These are phyloP conservation scores for Podochytrium sp. DNA, from an alignment of 192 early-diverging fungal genomes.

Conservation along the genomic window DNA sequence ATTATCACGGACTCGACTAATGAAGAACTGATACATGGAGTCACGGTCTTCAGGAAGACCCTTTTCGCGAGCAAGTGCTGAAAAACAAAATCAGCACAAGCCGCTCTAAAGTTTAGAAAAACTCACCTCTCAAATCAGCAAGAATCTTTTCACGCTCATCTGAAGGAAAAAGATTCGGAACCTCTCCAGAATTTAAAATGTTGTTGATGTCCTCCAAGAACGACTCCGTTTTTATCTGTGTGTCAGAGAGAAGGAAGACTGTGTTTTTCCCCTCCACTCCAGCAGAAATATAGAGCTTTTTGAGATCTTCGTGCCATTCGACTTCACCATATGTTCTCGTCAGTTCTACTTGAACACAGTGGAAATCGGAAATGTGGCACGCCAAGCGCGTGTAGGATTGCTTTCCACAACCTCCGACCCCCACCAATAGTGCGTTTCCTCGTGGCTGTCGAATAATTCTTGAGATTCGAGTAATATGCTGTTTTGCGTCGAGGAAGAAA, in stretches of 20 bases:
- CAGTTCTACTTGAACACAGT: constrained; percentile 61
- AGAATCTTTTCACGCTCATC: constrained; percentile 65
- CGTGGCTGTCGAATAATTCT: constrained; percentile 65
- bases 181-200: constrained; percentile 66
- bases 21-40: constrained; percentile 63
- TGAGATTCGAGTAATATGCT: constrained; percentile 61
- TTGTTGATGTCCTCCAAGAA: constrained; percentile 65
- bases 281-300: constrained; percentile 56
- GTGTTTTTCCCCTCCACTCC: constrained; percentile 65
- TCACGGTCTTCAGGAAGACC: constrained; percentile 61
- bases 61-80: constrained; percentile 56
- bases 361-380: constrained; percentile 65
- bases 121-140: constrained; percentile 54
- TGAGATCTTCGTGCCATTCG: constrained; percentile 66
- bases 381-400: constrained; percentile 62
- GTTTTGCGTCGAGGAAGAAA: constrained; percentile 67
- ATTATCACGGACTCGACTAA: constrained; percentile 62
- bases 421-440: constrained; percentile 62
- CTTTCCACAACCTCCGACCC: constrained; percentile 64
- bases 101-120: no score
- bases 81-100: no score
- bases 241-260: constrained; percentile 65
- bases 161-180: constrained; percentile 63
- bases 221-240: constrained; percentile 60
- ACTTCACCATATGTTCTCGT: constrained; percentile 60